Conservation (phyloP, 176 grass and related monocot genomes). For the Musa troglodytarum region DNA sequence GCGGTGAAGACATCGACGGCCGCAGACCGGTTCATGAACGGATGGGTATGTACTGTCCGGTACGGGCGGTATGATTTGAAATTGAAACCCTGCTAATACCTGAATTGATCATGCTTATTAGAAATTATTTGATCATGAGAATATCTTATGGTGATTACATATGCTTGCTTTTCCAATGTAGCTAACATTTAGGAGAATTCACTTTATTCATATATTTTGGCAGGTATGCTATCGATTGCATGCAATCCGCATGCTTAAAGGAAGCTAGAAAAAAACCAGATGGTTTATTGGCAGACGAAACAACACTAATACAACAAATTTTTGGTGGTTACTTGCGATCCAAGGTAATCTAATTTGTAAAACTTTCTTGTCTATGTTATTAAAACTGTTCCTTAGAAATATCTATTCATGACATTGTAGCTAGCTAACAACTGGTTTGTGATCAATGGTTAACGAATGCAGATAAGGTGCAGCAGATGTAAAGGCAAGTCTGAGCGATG, state of each 20-base stretch:
- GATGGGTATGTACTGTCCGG: too few relatives aligned
- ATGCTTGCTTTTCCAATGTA: too few relatives aligned
- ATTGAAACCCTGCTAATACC: too few relatives aligned
- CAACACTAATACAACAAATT: conserved; percentile 70
- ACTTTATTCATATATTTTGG: conserved; percentile 6
- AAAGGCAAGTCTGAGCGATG: conserved; percentile 51
- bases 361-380: not conserved
- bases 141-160: too few relatives aligned
- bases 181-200: too few relatives aligned
- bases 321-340: conserved; percentile 89
- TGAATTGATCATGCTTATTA: too few relatives aligned
- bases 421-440: not conserved
- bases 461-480: conserved; percentile 88
- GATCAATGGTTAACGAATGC: conserved; percentile 17
- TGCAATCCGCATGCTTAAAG: conserved; percentile 72
- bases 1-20: too few relatives aligned
- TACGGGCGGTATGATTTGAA: too few relatives aligned
- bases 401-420: not conserved
- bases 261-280: conserved; percentile 47
- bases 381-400: not conserved
- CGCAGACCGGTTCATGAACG: too few relatives aligned
- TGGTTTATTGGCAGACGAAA: conserved; percentile 49
- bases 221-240: conserved; percentile 83
- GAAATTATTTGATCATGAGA: too few relatives aligned
- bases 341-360: conserved; percentile 46